Conservation (phyloP, 2,329 filamentous ascomycete genomes). For the Exserohilum rostratum region DNA sequence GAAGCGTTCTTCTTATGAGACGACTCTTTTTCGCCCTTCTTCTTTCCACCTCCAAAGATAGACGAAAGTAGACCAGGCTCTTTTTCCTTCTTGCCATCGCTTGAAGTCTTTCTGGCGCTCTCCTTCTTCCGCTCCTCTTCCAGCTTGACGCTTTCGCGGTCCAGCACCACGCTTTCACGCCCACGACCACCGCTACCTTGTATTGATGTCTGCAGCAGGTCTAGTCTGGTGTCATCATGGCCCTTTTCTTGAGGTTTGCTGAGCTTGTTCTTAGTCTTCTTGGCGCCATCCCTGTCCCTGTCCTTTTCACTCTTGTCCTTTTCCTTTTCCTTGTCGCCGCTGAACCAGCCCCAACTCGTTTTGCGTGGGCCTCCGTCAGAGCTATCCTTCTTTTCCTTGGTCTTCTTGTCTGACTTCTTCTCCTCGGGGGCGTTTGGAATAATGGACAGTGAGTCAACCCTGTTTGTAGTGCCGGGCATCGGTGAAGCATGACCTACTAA, state of each 20-base stretch:
- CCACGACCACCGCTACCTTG: slow-evolving; percentile 67
- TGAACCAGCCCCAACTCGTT: slow-evolving; percentile 83
- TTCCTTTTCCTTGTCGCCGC: slow-evolving; percentile 69
- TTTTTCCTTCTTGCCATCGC: slow-evolving; percentile 82
- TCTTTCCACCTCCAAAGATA: slow-evolving; percentile 88
- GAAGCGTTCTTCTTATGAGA: slow-evolving; percentile 74
- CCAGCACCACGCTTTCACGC: slow-evolving; percentile 82
- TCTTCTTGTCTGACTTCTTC: slow-evolving; percentile 73
- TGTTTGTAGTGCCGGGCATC: slow-evolving; percentile 68
- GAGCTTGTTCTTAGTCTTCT: slow-evolving; percentile 66
- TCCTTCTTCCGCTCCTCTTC: slow-evolving; percentile 86
- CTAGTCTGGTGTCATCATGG: slow-evolving; percentile 81
- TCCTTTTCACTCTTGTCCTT: slow-evolving; percentile 66
- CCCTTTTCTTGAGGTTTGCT: slow-evolving; percentile 61
- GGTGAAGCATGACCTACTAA: slow-evolving; percentile 70
- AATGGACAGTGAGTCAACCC: slow-evolving; percentile 79
- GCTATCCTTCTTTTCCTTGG: slow-evolving; percentile 73
- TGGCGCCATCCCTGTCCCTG: slow-evolving; percentile 48
- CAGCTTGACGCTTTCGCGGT: slow-evolving; percentile 76
- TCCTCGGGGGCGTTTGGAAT: slow-evolving; percentile 77
- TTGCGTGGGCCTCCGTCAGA: slow-evolving; percentile 70
- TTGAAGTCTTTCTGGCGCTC: slow-evolving; percentile 70
- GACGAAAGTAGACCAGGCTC: slow-evolving; percentile 87
- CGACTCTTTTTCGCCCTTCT: slow-evolving; percentile 79
- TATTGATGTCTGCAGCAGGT: slow-evolving; percentile 86